Percentiles rank a stretch among this genome's conserved stretches.
These are phyloP conservation scores for Colletotrichum lindemuthianum DNA, from an alignment of 2,329 filamentous ascomycete genomes.

Conservation along the genomic window DNA sequence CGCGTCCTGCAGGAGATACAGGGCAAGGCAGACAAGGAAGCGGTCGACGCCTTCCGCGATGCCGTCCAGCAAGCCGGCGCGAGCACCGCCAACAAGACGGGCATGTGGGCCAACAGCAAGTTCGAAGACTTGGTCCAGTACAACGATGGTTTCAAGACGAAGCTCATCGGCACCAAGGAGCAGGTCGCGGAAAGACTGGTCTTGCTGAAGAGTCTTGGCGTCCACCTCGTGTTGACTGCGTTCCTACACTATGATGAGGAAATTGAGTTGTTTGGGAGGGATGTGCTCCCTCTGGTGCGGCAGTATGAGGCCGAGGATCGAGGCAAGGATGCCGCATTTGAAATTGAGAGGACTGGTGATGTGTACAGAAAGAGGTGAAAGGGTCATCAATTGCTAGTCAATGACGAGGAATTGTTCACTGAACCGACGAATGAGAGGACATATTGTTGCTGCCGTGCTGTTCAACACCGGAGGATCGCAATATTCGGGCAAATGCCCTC, in stretches of 20 bases:
- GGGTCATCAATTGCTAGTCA: background rate
- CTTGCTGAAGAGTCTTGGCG: conserved; percentile 55
- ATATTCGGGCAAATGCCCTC: too few species aligned
- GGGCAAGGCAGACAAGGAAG: conserved; percentile 61
- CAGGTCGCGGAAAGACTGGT: conserved; percentile 61
- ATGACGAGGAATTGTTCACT: too few species aligned
- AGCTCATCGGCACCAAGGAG: conserved; percentile 61
- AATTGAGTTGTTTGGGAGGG: conserved; percentile 57
- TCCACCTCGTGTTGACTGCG: conserved; percentile 55
- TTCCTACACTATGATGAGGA: conserved; percentile 64
- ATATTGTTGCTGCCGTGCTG: too few species aligned
- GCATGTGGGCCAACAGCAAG: conserved; percentile 63
- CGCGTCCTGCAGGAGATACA: conserved; percentile 61
- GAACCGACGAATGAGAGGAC: too few species aligned
- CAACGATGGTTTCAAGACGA: conserved; percentile 66
- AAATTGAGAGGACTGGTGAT: conserved; percentile 58
- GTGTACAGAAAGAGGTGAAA: conserved; percentile 49
- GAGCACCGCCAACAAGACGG: conserved; percentile 56
- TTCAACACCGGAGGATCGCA: too few species aligned
- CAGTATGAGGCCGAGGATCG: conserved; percentile 57
- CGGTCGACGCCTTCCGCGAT: conserved; percentile 59
- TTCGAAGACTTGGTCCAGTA: conserved; percentile 65
- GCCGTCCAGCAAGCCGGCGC: conserved; percentile 61
- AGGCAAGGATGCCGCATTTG: conserved; percentile 56
- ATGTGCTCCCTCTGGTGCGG: conserved; percentile 58